Evolutionary conservation across 345 rosid genomes (phyloP), one percentile per base, ranked within the genome.

Genomic region (Ailanthus altissimus): DNA sequence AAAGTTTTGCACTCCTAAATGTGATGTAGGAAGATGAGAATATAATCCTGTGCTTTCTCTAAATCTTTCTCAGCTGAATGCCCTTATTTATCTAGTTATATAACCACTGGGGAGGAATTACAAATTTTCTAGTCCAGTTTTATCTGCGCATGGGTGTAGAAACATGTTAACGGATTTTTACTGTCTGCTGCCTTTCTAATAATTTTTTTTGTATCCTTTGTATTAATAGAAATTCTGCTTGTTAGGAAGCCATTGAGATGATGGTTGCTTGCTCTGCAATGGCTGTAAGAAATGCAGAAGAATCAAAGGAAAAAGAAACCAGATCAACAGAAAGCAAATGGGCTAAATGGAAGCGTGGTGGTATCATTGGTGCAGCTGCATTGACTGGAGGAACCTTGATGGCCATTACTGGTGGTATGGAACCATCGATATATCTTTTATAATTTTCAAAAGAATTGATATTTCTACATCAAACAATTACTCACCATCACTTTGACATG

Each of bases 321-420:
- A 72, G 70, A 64, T 83, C 93, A n/a, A 67, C 88, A 10, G 59
- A 85, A 81, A 83, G 76, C 77, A 81, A 80, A 70, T 90, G 94
- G 97, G 88, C 85, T 13, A 89, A 88, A 84, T 90, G 95, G 97
- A 95, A 90, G 87, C 99, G 94, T 75, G 97, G 99, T 76, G 94
- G 99, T 70, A 95, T 92, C 58, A 90, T 93, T 80, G 99, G 98
- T 69, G 97, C 94, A 25, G 99, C 99, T 72, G 99, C 99, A 68
- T 23, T 93, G 85, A 90, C 98, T 62, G 99, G 99, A 80, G 99
- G 98, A 84, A 83, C 97, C 71, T 80, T 95, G 68, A 75, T 95
- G 99, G 98, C 99, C 71, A 84, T 95, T 76, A 95, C 98, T 79
- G 99, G 99, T 18, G 98, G 99, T 93, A 88, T 51, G 78, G 12